Percentiles rank a stretch among this genome's conserved stretches.
Evolutionary conservation across 1,284 basidiomycete species (phyloP).

Genomic region (Ganoderma lucidum): DNA sequence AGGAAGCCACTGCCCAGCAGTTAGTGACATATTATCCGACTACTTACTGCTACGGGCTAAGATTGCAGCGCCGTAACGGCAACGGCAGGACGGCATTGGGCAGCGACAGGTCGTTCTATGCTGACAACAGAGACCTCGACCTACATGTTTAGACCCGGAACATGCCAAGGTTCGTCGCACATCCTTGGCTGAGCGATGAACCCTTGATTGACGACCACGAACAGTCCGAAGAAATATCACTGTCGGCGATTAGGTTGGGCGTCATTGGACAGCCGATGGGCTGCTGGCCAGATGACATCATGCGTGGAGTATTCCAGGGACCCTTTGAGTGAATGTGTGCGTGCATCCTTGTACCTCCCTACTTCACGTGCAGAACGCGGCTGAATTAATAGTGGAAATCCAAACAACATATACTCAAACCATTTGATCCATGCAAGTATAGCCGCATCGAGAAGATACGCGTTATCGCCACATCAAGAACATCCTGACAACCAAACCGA

Average conservation of each 20-base stretch:
- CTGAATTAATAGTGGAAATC: not conserved
- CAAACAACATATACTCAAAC: not conserved
- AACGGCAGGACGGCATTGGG: conserved; percentile 2
- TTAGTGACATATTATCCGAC: conserved; percentile 5
- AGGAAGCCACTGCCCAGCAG: not conserved
- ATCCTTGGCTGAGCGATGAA: not conserved
- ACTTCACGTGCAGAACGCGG: not conserved
- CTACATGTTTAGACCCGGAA: conserved; percentile 21
- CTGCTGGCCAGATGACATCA: not conserved
- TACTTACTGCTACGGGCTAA: conserved; percentile 5
- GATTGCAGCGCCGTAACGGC: conserved; percentile 1
- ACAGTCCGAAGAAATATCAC: not conserved
- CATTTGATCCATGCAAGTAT: not conserved
- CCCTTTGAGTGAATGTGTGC: not conserved
- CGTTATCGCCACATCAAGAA: not conserved
- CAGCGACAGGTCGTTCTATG: not conserved
- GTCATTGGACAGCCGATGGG: not conserved
- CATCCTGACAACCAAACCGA: conserved; percentile 3
- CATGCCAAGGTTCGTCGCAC: conserved; percentile 13
- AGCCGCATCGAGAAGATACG: not conserved
- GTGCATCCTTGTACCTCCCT: not conserved
- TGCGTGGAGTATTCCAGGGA: not conserved
- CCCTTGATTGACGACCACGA: conserved; percentile 15
- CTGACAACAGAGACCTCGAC: not conserved
- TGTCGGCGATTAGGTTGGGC: not conserved